Base-by-base conservation (phyloP, 2,329 filamentous ascomycete species). In the Aspergillus quadrilineatus region DNA sequence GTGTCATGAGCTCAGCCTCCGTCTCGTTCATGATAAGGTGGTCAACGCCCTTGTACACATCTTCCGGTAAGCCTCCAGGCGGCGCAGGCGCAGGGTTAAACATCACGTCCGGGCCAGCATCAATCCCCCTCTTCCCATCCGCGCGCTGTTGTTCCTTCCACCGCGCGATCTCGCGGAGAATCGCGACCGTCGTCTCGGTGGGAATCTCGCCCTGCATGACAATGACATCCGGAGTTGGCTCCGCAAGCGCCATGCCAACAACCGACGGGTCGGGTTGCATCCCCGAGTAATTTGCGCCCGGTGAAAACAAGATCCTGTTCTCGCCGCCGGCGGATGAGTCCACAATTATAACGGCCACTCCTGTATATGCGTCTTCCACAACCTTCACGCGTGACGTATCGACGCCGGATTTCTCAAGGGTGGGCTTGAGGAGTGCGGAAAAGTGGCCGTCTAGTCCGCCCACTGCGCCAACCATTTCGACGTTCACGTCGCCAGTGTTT, bases 1-100 rank as follows among this genome's bases (percentile, higher is more conserved):
- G 85, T 0, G 84, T 86, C 53, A 96, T 81, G 49, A 92, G 83
- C 7, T 86, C 83, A 2, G 92, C 90, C 77, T 97, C 92, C 1
- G 88, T 94, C 78, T 97, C 92, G 69, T 97, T 97, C 66, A 97
- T 84, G 50, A 97, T 84, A 43, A 97, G 79, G 66, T 96, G 90
- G 42, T 86, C 85, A 32, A 97, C 81, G 1, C 83, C 84, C 6
- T 71, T 65, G 69, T 89, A 94, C 7, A 85, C 85, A 29, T 84
- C 80, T 0, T 79, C 78, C 1, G 90, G 91, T 3, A 96, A 75
- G 7, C 77, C 73, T 44, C 86, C 81, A 3, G 92, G 91, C 4
- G 89, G 89, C 8, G 92, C 92, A 14, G 92, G 92, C 3, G 92
- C 92, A 14, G 92, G 92, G 72, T 97, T 97, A 61, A 96, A 82